Percentiles rank a stretch among this genome's conserved stretches.
Evolutionary conservation across 495 filamentous ascomycete genomes (phyloP).

Genomic region (Lepraria neglecta): DNA sequence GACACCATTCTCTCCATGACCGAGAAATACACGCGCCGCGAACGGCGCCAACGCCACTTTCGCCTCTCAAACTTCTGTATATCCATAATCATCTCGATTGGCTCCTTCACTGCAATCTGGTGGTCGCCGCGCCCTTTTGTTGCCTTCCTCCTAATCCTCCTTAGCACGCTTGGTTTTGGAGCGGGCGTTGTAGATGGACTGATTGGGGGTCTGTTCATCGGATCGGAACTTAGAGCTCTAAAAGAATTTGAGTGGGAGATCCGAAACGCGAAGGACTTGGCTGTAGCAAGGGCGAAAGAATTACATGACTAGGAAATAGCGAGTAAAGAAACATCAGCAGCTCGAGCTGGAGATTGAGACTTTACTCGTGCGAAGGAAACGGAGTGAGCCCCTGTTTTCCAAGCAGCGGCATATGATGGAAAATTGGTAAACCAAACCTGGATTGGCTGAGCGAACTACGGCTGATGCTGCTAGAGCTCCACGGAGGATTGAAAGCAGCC

Average conservation of each 20-base stretch:
- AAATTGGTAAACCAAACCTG: no score
- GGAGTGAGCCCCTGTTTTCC: not conserved
- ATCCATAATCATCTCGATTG: constrained; percentile 59
- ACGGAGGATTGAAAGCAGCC: no score
- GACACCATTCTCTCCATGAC: constrained; percentile 66
- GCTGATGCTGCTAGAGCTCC: no score
- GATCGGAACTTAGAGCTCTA: constrained; percentile 73
- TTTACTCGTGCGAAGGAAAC: not conserved
- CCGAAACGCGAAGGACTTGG: constrained; percentile 50
- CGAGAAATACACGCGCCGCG: constrained; percentile 57
- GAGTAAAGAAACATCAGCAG: constrained; percentile 1
- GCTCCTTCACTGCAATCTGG: constrained; percentile 76
- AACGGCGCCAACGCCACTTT: constrained; percentile 60
- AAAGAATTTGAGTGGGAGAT: constrained; percentile 96
- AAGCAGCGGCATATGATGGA: no score
- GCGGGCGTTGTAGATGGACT: constrained; percentile 76
- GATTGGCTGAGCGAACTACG: no score
- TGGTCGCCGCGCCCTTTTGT: constrained; percentile 70
- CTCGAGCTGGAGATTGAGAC: not conserved
- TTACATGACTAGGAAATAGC: not conserved
- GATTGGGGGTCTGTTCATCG: constrained; percentile 79
- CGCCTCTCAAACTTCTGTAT: constrained; percentile 65
- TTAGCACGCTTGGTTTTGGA: constrained; percentile 68
- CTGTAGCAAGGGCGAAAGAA: constrained; percentile 9
- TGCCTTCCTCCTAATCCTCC: constrained; percentile 70